phyloP scores from a whole-genome alignment of 1,284 basidiomycete species.

The Trichosporon sp. region DNA sequence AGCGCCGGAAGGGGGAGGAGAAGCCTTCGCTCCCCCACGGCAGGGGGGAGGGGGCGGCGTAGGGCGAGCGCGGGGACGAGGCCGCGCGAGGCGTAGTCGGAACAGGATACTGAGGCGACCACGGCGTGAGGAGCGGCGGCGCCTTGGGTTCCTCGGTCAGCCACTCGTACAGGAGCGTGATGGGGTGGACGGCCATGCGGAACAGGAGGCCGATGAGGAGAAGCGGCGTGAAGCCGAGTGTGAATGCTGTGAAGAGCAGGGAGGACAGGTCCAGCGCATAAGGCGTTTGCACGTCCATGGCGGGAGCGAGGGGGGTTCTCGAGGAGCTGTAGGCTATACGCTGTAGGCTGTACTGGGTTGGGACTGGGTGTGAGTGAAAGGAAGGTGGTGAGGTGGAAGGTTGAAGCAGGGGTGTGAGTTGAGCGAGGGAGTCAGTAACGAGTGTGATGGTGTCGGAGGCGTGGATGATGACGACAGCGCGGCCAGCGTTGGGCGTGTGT shows the following conservation, averaged over 20 bases:
- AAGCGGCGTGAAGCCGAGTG: constrained; percentile 13
- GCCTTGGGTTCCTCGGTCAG: neutral
- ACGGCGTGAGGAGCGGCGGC: constrained; percentile 7
- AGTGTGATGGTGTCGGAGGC: neutral
- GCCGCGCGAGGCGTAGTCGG: neutral
- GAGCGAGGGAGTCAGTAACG: neutral
- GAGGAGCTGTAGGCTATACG: too few species aligned
- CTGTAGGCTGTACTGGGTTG: neutral
- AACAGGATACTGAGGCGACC: neutral
- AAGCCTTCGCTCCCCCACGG: neutral
- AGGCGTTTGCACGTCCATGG: constrained; percentile 16
- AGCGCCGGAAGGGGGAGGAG: neutral
- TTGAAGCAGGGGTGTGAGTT: neutral
- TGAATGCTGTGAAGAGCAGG: constrained; percentile 11
- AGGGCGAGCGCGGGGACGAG: neutral
- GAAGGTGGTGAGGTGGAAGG: neutral
- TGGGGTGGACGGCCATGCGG: constrained; percentile 5
- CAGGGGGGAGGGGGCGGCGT: neutral
- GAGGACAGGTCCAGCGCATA: constrained; percentile 15
- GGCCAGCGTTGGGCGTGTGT: constrained; percentile 1
- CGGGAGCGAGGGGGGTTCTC: neutral
- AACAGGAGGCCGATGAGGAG: constrained; percentile 9
- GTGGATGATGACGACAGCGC: constrained; percentile 10
- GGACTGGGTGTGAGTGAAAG: neutral
- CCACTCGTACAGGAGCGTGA: constrained; percentile 15